Base-by-base conservation (phyloP, 306 rosid genomes). In the Castanospermum australe region DNA sequence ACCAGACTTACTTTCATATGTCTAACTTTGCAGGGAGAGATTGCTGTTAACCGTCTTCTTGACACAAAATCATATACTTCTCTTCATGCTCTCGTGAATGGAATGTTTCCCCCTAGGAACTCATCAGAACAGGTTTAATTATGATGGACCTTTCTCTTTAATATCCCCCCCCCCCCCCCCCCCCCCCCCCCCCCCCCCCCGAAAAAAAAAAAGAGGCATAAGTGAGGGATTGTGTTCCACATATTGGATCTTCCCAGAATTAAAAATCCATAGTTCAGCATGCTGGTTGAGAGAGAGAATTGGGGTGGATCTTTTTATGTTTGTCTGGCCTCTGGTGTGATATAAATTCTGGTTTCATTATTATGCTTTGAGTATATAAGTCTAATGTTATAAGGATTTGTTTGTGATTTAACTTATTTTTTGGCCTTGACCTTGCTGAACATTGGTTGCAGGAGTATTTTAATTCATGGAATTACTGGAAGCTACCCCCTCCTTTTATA, bases 401-500 rank as follows among this genome's bases (percentile, higher is more conserved):
- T 59, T 22, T 73, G 22, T 39, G 20, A 59, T 39, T 73, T 47
- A 59, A 56, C 80, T 25, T 36, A 62, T 20, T 48, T 38, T 30
- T 66, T 24, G 71, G 25, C 30, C 55, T 79, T 44, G 62, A 62
- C 56, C 55, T 71, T 73, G 38, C 71, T 52, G 48, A 50, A 77
- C 32, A 56, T 64, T 84, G 76, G 62, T 76, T 85, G 61, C 93
- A 93, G 99, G 98, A 96, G 92, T 97, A 91, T 84, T 91, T 41
- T 65, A 96, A 96, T 86, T 81, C 99, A 6, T 96, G 99, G 99
- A 96, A 96, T 83, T 93, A 36, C 88, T 96, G 98, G 99, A 93
- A 69, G 83, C 78, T 96, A 24, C 91, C 98, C 6, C 85, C 74
- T 57, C 56, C 77, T 25, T 8, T 5, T 57, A 66, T 82, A 32